Evolutionary conservation across 805 yeast species (phyloP).

Genomic region (Schwanniomyces vanrijiae): DNA sequence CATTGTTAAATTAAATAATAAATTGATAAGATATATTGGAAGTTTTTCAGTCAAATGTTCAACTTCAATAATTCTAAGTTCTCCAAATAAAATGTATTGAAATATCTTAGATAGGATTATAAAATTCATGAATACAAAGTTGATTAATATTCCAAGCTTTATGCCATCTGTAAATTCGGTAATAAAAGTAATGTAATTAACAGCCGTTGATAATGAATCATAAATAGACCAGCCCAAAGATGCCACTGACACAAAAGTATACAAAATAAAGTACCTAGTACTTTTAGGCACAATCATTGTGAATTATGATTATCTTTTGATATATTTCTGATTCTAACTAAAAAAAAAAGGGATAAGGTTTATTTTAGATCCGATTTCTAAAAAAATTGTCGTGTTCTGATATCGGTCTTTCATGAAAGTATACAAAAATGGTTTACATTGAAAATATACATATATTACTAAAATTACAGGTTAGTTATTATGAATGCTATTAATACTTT

Average conservation of each 20-base stretch:
- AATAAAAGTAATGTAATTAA: conserved; percentile 21
- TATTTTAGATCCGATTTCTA: neutral
- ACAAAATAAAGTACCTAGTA: conserved; percentile 15
- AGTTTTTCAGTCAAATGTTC: conserved; percentile 54
- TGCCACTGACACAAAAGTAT: conserved; percentile 17
- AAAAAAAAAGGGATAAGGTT: neutral
- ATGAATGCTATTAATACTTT: conserved; percentile 4
- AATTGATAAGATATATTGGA: conserved; percentile 38
- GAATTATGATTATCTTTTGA: neutral
- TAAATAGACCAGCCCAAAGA: conserved; percentile 20
- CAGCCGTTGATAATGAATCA: conserved; percentile 20
- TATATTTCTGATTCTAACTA: neutral
- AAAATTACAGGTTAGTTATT: conserved; percentile 2
- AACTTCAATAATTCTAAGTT: conserved; percentile 67
- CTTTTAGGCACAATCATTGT: conserved; percentile 11
- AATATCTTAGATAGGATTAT: conserved; percentile 36
- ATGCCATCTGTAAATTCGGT: conserved; percentile 31
- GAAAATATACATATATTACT: neutral
- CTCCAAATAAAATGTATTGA: conserved; percentile 66
- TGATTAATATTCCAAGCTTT: conserved; percentile 27
- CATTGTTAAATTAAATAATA: conserved; percentile 66
- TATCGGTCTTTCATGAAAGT: neutral
- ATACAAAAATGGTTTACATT: neutral
- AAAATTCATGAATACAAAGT: conserved; percentile 21
- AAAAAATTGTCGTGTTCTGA: neutral